Evolutionary conservation across 768 basidiomycete species (phyloP), one percentile per base, ranked within the genome.

Genomic region (Lactarius hengduanensis): DNA sequence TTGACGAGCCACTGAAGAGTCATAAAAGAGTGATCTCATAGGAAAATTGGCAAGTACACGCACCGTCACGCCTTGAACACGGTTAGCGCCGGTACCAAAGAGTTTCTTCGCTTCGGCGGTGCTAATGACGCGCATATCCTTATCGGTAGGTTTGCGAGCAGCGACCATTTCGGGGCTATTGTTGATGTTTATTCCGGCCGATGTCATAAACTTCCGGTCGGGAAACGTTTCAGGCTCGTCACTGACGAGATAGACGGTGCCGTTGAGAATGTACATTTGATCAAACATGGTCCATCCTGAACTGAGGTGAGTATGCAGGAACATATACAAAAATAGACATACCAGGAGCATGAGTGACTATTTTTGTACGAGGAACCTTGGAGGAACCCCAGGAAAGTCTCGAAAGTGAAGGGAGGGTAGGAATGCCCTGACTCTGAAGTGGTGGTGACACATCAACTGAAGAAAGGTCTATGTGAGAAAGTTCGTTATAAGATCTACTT

Each of bases 211-310:
- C 1, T 81, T 77, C 16, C 86, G 77, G 57, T 88, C 81, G 16
- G 95, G 95, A 55, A 94, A 74, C 3, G 75, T 78, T 10, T 81
- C 79, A 8, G 90, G 90, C 22, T 86, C 78, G 74, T 94, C 86
- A 3, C 89, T 84, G 50, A 98, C 92, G 70, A 96, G 80, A 74
- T 87, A 94, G 43, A 91, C 83, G 8, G 90, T 88, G 55, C 92
- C 92, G 70, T 94, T 92, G 71, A 86, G 78, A 63, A 94, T 76
- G 73, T 92, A 96, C 11, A 96, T 81, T 63, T 83, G 85, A 77
- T 95, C 92, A 67, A 94, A 88, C 60, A 95, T 86, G 1, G 94
- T 92, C 94, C 93, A 97, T 38, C 94, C 94, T 73, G 32, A 40
- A 5, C n/a, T n/a, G 9, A 10, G 16, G 22, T 68, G 22, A 63